Percentiles rank a stretch among this genome's conserved stretches.
These are phyloP conservation scores for Ophiostoma sp. DNA, from an alignment of 2,329 filamentous ascomycete species.

Conservation along the genomic window DNA sequence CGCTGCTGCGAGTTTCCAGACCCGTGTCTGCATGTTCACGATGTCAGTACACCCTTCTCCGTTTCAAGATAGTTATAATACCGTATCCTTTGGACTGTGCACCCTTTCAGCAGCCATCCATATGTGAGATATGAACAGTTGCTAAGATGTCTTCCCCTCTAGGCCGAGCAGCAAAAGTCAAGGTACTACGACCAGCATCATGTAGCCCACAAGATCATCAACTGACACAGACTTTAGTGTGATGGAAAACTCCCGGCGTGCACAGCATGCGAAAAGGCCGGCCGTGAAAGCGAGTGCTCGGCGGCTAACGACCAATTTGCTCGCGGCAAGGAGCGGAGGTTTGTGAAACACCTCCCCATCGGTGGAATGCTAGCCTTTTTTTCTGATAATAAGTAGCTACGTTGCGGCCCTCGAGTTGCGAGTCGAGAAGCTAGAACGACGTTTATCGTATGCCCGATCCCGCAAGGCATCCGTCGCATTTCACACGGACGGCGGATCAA, in stretches of 20 bases:
- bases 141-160: constrained; percentile 4
- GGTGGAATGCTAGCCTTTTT: neutral
- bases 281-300: constrained; percentile 82
- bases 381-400: constrained; percentile 58
- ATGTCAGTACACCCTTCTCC: constrained; percentile 50
- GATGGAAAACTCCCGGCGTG: constrained; percentile 95
- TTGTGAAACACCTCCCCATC: constrained; percentile 29
- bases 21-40: constrained; percentile 78
- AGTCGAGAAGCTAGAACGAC: constrained; percentile 82
- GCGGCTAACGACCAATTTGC: constrained; percentile 96
- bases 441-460: constrained; percentile 67
- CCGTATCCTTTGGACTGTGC: too few relatives aligned
- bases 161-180: constrained; percentile 89
- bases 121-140: neutral
- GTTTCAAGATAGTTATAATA: neutral
- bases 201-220: neutral
- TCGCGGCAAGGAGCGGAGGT: constrained; percentile 89
- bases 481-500: constrained; percentile 61
- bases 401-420: constrained; percentile 91
- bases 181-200: constrained; percentile 49
- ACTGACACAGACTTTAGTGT: constrained; percentile 54
- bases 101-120: too few relatives aligned
- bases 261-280: constrained; percentile 90
- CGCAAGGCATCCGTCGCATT: constrained; percentile 70
- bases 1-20: constrained; percentile 70